Evolutionary conservation across 768 basidiomycete genomes (phyloP).

Genomic region (Tulasnella sp.): DNA sequence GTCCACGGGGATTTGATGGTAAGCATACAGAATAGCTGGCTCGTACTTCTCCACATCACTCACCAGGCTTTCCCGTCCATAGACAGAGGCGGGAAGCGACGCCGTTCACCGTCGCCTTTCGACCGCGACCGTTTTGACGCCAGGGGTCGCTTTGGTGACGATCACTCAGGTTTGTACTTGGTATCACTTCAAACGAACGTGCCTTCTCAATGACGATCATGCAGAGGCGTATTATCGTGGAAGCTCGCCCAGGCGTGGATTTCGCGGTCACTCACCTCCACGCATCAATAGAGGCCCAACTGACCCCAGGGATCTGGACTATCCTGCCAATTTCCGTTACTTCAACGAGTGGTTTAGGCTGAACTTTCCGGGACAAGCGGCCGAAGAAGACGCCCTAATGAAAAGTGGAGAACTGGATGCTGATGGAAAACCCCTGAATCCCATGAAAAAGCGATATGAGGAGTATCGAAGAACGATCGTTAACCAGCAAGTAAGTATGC

Average conservation of each 20-base stretch:
- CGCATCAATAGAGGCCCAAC: slow-evolving; percentile 9
- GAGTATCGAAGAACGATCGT: slow-evolving; percentile 89
- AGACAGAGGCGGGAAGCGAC: slow-evolving; percentile 48
- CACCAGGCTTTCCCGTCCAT: neutral
- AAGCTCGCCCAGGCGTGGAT: slow-evolving; percentile 28
- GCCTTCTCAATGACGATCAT: slow-evolving; percentile 36
- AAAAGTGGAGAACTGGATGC: slow-evolving; percentile 41
- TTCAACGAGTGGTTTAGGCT: slow-evolving; percentile 83
- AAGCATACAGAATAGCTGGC: slow-evolving; percentile 17
- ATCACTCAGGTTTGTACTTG: slow-evolving; percentile 22
- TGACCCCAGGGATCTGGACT: slow-evolving; percentile 72
- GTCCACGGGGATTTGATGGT: slow-evolving; percentile 61
- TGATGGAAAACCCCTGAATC: slow-evolving; percentile 69
- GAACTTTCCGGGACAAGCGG: slow-evolving; percentile 58
- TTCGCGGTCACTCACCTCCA: slow-evolving; percentile 46
- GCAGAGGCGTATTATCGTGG: slow-evolving; percentile 46
- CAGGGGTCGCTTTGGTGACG: slow-evolving; percentile 67
- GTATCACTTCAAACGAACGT: slow-evolving; percentile 40
- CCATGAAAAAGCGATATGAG: slow-evolving; percentile 76
- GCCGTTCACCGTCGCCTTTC: slow-evolving; percentile 66
- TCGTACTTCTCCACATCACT: neutral
- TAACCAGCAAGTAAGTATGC: slow-evolving; percentile 64
- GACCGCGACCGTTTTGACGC: slow-evolving; percentile 76
- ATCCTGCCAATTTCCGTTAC: slow-evolving; percentile 67
- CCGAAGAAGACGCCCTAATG: slow-evolving; percentile 71